These are phyloP conservation scores for Pythium apleroticum DNA, from an alignment of 352 stramenopile genomes.

Conservation along the genomic window DNA sequence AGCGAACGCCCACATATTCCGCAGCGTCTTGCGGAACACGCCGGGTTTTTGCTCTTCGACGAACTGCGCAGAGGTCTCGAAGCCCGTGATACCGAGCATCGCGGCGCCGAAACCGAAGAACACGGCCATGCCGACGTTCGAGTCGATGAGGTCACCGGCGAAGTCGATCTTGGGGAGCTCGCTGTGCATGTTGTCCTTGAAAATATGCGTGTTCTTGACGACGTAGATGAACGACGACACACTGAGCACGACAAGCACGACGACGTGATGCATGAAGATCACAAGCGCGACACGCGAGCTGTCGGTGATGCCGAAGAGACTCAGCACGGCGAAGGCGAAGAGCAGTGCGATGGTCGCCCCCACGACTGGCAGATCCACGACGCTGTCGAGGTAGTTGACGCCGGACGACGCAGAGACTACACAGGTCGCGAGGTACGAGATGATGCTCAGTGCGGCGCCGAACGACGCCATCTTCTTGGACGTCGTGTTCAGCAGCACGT, in stretches of 20 bases:
- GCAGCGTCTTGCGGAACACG: slow-evolving; percentile 60
- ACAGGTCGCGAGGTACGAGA: slow-evolving; percentile 87
- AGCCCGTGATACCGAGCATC: slow-evolving; percentile 83
- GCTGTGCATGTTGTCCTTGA: slow-evolving; percentile 56
- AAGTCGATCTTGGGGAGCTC: slow-evolving; percentile 48
- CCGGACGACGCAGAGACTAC: slow-evolving; percentile 40
- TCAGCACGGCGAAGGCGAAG: slow-evolving; percentile 69
- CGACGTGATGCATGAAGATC: slow-evolving; percentile 75
- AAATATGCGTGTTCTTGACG: slow-evolving; percentile 38
- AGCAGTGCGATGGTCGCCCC: slow-evolving; percentile 37
- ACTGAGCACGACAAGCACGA: slow-evolving; percentile 54
- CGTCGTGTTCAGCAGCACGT: slow-evolving; percentile 86
- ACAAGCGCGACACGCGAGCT: slow-evolving; percentile 58
- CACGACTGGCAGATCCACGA: slow-evolving; percentile 26
- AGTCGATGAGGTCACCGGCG: slow-evolving; percentile 31
- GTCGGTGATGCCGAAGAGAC: slow-evolving; percentile 73
- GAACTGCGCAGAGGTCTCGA: slow-evolving; percentile 84
- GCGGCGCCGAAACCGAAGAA: slow-evolving; percentile 64
- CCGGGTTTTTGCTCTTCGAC: slow-evolving; percentile 75
- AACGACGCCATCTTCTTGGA: slow-evolving; percentile 74
- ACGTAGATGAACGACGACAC: slow-evolving; percentile 45
- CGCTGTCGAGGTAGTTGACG: slow-evolving; percentile 35
- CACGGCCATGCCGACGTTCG: slow-evolving; percentile 36
- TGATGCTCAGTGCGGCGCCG: slow-evolving; percentile 76
- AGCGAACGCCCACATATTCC: slow-evolving; percentile 72